phyloP scores from a whole-genome alignment of 805 yeast genomes.

The Yamadazyma tumulicola region DNA sequence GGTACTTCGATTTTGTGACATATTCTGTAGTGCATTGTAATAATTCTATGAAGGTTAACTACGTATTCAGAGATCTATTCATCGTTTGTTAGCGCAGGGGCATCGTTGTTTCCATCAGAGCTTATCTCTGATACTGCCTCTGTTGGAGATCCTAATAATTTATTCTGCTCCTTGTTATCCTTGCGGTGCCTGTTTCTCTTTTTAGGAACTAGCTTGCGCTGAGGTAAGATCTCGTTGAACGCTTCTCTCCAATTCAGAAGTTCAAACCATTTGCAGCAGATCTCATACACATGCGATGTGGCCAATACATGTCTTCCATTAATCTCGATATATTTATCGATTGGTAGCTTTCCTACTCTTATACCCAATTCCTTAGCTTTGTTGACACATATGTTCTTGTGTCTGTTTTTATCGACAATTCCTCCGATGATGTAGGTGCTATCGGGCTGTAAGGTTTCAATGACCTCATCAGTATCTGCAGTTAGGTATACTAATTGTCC shows the following conservation, averaged over 20 bases:
- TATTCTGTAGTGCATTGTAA: too few relatives aligned
- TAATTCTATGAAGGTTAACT: too few relatives aligned
- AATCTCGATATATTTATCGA: conserved; percentile 75
- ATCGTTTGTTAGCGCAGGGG: too few relatives aligned
- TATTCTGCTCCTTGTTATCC: too few relatives aligned
- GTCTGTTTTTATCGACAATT: conserved; percentile 91
- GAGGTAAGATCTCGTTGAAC: conserved; percentile 83
- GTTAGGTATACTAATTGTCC: conserved; percentile 59
- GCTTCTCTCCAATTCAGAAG: conserved; percentile 79
- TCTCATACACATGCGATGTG: conserved; percentile 91
- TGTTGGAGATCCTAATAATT: too few relatives aligned
- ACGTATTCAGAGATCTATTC: too few relatives aligned
- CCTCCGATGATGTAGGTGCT: conserved; percentile 89
- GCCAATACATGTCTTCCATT: conserved; percentile 88
- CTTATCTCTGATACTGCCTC: too few relatives aligned
- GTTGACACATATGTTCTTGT: conserved; percentile 71
- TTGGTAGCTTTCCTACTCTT: conserved; percentile 76
- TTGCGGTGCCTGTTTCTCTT: conserved; percentile 2
- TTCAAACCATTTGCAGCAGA: conserved; percentile 78
- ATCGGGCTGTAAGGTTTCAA: conserved; percentile 62
- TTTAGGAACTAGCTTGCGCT: conserved; percentile 49
- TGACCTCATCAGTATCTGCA: conserved; percentile 77
- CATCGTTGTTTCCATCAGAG: too few relatives aligned
- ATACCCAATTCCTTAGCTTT: conserved; percentile 77
- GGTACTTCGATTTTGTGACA: too few relatives aligned